These are phyloP conservation scores for Trichosporon asahii DNA, from an alignment of 1,284 basidiomycete species.

Conservation along the genomic window DNA sequence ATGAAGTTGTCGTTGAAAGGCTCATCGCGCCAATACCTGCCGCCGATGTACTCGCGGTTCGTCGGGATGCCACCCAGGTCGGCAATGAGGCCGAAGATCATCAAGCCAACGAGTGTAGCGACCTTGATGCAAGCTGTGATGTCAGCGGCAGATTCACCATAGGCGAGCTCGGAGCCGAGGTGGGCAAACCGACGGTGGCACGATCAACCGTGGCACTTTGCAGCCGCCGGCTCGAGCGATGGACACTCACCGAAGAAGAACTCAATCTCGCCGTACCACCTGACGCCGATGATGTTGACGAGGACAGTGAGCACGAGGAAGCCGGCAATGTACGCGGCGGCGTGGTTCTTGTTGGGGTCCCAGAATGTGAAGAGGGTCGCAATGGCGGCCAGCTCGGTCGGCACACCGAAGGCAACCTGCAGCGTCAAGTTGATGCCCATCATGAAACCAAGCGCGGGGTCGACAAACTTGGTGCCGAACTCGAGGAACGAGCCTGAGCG, in stretches of 20 bases:
- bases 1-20: constrained; percentile 48
- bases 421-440: constrained; percentile 62
- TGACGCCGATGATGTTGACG: constrained; percentile 23
- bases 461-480: constrained; percentile 51
- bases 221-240: too few species aligned
- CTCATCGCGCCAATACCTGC: constrained; percentile 62
- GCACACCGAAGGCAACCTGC: constrained; percentile 54
- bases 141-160: not conserved
- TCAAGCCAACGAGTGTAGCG: constrained; percentile 57
- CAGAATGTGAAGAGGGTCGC: constrained; percentile 72
- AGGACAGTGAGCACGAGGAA: constrained; percentile 18
- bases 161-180: not conserved
- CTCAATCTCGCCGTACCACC: constrained; percentile 48
- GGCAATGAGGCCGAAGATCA: constrained; percentile 64
- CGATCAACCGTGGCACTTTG: not conserved
- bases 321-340: constrained; percentile 19
- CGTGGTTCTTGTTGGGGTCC: constrained; percentile 54
- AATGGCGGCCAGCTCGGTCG: constrained; percentile 70
- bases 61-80: constrained; percentile 70
- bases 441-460: constrained; percentile 58
- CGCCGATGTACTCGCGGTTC: constrained; percentile 50
- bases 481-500: constrained; percentile 19
- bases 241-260: constrained; percentile 55
- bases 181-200: not conserved
- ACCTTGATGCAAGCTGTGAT: constrained; percentile 59